These are phyloP conservation scores for Lobulomyces angularis DNA, from an alignment of 192 early-diverging fungal genomes.

Conservation along the genomic window DNA sequence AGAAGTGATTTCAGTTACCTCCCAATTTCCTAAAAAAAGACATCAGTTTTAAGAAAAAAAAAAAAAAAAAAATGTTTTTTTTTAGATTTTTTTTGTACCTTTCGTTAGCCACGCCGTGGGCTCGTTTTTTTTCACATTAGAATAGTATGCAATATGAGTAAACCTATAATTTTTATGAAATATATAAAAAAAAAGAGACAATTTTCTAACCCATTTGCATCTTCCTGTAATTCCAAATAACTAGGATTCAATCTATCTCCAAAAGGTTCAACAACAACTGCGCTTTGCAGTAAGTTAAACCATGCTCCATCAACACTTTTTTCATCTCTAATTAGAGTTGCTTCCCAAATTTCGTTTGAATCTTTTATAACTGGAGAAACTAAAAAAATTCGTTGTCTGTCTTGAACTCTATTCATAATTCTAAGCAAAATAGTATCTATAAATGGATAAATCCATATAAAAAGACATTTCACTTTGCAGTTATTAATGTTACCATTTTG, in stretches of 20 bases:
- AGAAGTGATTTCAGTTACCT: conserved; percentile 22
- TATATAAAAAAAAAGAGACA: no score
- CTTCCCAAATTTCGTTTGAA: conserved; percentile 54
- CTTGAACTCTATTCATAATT: conserved; percentile 83
- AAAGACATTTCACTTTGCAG: no score
- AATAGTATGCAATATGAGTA: conserved; percentile 32
- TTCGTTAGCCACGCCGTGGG: conserved; percentile 32
- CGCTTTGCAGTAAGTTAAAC: no score
- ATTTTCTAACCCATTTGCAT: conserved; percentile 26
- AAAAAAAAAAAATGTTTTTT: no score
- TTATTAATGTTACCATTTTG: conserved; percentile 14
- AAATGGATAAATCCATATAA: no score
- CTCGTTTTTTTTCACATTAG: not conserved
- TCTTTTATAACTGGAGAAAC: conserved; percentile 27
- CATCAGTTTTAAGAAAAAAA: no score
- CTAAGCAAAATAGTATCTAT: conserved; percentile 57
- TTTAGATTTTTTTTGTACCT: no score
- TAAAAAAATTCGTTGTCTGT: conserved; percentile 58
- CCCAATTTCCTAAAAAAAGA: no score
- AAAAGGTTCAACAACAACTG: no score
- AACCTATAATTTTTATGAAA: no score
- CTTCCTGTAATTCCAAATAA: conserved; percentile 38
- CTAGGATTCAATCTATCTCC: conserved; percentile 6
- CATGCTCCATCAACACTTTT: conserved; percentile 30
- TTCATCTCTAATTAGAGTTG: conserved; percentile 57